Conservation (phyloP, 306 rosid species). For the Ormosia emarginata region DNA sequence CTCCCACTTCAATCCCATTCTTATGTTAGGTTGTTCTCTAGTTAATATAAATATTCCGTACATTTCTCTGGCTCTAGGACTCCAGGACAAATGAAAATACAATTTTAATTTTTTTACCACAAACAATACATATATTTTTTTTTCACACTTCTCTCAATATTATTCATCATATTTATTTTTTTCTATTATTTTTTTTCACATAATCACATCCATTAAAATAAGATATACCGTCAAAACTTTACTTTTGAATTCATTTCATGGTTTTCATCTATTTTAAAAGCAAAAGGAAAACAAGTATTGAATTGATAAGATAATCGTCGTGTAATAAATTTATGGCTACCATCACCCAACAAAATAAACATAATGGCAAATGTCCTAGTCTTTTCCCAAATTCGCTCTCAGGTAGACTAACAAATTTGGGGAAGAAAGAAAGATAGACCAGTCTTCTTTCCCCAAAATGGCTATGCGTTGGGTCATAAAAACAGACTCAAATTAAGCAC, state of each 20-base stretch:
- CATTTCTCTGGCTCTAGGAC: not conserved
- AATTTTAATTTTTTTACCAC: no score
- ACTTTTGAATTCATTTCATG: not conserved
- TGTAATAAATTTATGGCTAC: not conserved
- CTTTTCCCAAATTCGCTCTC: slow-evolving; percentile 9
- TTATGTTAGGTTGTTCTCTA: not conserved
- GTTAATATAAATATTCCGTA: not conserved
- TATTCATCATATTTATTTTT: no score
- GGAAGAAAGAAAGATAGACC: not conserved
- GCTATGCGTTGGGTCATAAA: not conserved
- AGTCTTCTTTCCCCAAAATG: not conserved
- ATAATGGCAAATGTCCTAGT: not conserved
- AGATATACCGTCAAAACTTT: no score
- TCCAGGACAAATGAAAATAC: no score
- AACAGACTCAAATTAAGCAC: slow-evolving; percentile 6
- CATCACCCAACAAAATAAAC: not conserved
- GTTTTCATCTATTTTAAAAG: not conserved
- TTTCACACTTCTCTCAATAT: no score
- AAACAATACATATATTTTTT: no score
- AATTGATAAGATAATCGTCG: not conserved
- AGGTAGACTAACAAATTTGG: not conserved
- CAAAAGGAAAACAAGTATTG: not conserved
- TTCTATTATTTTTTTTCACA: no score
- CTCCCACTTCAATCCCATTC: not conserved
- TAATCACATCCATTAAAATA: no score